A percentile compares a stretch with the other conserved stretches of the same genome.
phyloP scores from a whole-genome alignment of 2,329 filamentous ascomycete species.

The Phaeophleospora eucalypticola region DNA sequence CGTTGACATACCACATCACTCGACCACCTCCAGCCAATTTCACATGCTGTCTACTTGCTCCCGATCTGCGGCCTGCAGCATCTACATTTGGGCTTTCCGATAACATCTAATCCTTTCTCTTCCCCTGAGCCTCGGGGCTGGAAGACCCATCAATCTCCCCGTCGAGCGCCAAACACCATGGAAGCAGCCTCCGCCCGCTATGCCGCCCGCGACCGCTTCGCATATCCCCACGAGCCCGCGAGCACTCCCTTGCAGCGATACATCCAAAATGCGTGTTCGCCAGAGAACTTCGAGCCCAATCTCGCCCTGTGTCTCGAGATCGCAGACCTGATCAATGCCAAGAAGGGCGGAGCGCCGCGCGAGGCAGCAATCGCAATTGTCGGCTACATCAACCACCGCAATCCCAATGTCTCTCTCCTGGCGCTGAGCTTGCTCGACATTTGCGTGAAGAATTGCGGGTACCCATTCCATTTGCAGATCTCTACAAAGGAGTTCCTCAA shows the following conservation, averaged over 20 bases:
- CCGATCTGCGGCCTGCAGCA: background rate
- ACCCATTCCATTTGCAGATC: conserved; percentile 97
- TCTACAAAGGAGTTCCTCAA: conserved; percentile 99
- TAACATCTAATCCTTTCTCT: background rate
- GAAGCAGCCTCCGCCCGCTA: conserved; percentile 94
- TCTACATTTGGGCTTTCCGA: background rate
- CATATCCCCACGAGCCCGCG: conserved; percentile 71
- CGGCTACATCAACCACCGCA: conserved; percentile 92
- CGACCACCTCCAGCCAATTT: background rate
- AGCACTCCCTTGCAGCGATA: conserved; percentile 89
- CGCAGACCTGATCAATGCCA: conserved; percentile 90
- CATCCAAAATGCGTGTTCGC: conserved; percentile 93
- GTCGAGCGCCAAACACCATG: conserved; percentile 44
- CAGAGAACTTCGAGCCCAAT: conserved; percentile 97
- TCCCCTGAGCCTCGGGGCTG: conserved; percentile 2
- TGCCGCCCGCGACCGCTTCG: conserved; percentile 91
- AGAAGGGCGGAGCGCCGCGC: conserved; percentile 91
- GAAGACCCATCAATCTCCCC: conserved; percentile 10
- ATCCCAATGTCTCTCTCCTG: conserved; percentile 87
- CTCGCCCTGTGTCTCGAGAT: conserved; percentile 96
- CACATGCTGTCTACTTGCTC: background rate
- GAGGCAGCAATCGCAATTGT: conserved; percentile 93
- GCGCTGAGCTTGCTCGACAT: conserved; percentile 91
- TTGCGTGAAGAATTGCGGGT: conserved; percentile 99
- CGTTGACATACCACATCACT: background rate